Evolutionary conservation across 306 rosid species (phyloP).

Genomic region (Medicago truncatula): MtrunA17r5.0-ANR NC_053043.1:49597501-49598000

Average conservation of each 20-base stretch:
- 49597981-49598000: no score
- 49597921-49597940: no score
- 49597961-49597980: no score
- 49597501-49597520: conserved; percentile 42
- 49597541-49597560: conserved; percentile 4
- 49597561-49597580: conserved; percentile 42
- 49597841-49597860: no score
- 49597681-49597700: not conserved
- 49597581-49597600: conserved; percentile 43
- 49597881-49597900: no score
- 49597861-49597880: no score
- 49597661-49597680: not conserved
- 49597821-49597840: no score
- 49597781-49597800: not conserved
- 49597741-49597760: not conserved
- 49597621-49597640: conserved; percentile 31
- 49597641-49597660: not conserved
- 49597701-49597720: not conserved
- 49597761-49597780: not conserved
- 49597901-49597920: no score
- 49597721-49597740: conserved; percentile 23
- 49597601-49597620: conserved; percentile 10
- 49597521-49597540: conserved; percentile 43
- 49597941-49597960: no score
- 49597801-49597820: no score